Base-by-base conservation (phyloP, 192 early-diverging fungal species). In the Coemansia sp. region DNA sequence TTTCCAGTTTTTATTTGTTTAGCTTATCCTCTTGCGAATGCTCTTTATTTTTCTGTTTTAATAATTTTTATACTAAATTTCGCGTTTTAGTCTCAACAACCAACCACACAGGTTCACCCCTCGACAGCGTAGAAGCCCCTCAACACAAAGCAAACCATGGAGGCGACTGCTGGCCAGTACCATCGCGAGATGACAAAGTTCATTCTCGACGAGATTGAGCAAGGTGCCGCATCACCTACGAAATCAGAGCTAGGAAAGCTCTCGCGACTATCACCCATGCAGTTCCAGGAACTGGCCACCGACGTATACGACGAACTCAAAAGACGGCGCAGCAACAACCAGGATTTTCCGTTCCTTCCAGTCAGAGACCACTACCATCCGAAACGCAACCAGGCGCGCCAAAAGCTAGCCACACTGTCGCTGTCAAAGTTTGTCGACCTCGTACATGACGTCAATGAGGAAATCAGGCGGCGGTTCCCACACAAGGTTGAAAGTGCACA, bases 261-360 rank as follows among this genome's bases (percentile, higher is more conserved):
- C 11, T 85, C 85, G 12, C 84, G 89, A 48, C 81, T 96, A 25
- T 85, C 89, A 38, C 85, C 88, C 50, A 85, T 86, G 61, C 96
- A 99, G 74, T 94, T 97, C 79, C 88, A 92, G 68, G 96, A 97
- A 73, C 86, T 99, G n/a, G 86, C 91, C 31, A 95, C 91, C 2
- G 95, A 99, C 79, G 95, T 99, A 8, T 95, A 91, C 77, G 96
- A 99, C 78, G 96, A 99, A 72, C 85, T 96, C 72, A 87, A 73
- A 42, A 48, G 59, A 71, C 33, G 68, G 63, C 20, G 69, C 60
- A 16, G 48, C 22, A 40, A 67, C 34, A 67, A 67, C 50, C 48
- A 51, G 8, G 63, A 61, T 5, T 64, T 90, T 31, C 91, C 93
- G 5, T 94, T 90, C 72, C 84, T 96, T 48, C 87, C 88, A 5